phyloP scores from a whole-genome alignment of 2,329 filamentous ascomycete species.

The Clarireedia paspali region DNA sequence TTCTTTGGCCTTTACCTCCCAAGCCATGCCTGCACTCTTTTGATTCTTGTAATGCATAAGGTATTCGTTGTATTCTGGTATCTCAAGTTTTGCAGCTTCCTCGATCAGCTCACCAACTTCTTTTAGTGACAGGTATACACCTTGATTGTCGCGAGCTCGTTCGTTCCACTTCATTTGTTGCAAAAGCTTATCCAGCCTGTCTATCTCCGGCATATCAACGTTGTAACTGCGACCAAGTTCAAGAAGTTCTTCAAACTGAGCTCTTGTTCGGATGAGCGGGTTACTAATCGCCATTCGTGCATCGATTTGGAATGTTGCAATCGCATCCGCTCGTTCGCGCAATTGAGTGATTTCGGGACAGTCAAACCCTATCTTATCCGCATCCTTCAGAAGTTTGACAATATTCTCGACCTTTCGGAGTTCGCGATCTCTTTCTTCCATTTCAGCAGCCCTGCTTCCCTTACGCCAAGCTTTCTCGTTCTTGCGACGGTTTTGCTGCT shows the following conservation, averaged over 20 bases:
- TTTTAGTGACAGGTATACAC: conserved; percentile 60
- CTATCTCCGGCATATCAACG: conserved; percentile 83
- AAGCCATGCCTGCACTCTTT: conserved; percentile 67
- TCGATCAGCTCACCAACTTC: conserved; percentile 75
- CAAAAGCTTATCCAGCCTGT: conserved; percentile 69
- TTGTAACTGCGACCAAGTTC: conserved; percentile 85
- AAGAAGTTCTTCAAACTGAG: conserved; percentile 82
- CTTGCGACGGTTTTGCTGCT: conserved; percentile 95
- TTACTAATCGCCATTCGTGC: conserved; percentile 65
- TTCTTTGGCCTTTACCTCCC: conserved; percentile 90
- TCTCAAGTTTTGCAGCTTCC: conserved; percentile 67
- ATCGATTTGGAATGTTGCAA: conserved; percentile 75
- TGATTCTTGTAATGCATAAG: conserved; percentile 70
- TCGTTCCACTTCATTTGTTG: conserved; percentile 87
- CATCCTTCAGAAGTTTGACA: conserved; percentile 72
- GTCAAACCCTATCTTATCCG: conserved; percentile 84
- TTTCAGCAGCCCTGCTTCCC: conserved; percentile 67
- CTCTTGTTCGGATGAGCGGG: conserved; percentile 52
- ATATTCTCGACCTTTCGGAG: conserved; percentile 85
- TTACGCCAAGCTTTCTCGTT: conserved; percentile 82
- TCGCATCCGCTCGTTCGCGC: conserved; percentile 75
- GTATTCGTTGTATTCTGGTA: conserved; percentile 74
- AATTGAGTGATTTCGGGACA: conserved; percentile 84
- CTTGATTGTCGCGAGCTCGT: conserved; percentile 58
- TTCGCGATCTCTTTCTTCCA: conserved; percentile 77